Evolutionary conservation across 2,329 filamentous ascomycete genomes (phyloP), one percentile per base, ranked within the genome.

Genomic region (Ophiostoma triangulosporum): DNA sequence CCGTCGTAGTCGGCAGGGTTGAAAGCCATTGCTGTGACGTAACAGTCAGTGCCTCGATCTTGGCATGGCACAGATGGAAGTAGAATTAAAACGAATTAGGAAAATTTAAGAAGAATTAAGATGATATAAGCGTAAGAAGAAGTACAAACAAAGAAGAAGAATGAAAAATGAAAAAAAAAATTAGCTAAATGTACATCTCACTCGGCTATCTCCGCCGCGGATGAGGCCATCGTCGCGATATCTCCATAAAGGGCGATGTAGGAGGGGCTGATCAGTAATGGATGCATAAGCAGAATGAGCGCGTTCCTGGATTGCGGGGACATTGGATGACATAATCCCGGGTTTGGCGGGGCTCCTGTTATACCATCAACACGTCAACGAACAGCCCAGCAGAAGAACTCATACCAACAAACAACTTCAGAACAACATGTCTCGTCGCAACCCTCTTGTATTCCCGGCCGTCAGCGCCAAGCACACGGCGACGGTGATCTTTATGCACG

Each of bases 401-500:
- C n/a, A n/a, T n/a, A n/a, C n/a, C n/a, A n/a, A n/a, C n/a, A n/a
- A n/a, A n/a, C n/a, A n/a, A n/a, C 9, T 35, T n/a, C 8, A 8
- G 7, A 12, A 14, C 49, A 51, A 4, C 22, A 57, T 56, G 54
- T 56, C 54, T 11, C 48, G 53, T 22, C 50, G 36, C 11, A 36
- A 69, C 15, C 80, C 81, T 14, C 73, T 93, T 53, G 76, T 93
- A 20, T 82, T 95, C 56, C 87, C 88, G 27, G 87, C 90, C 38
- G 72, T 86, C 32, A 86, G 80, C 65, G 45, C 53, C 27, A 81
- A 80, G 64, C 93, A 97, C 70, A 96, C 93, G 35, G 89, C 89
- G 24, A 96, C 91, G 3, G 85, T 97, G 62, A 97, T 98, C 63
- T 89, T 96, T 69, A 77, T 87, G 51, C 93, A 98, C 67, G 93